These are phyloP conservation scores for Apiotrichum veenhuisii DNA, from an alignment of 1,284 basidiomycete species.

Conservation along the genomic window DNA sequence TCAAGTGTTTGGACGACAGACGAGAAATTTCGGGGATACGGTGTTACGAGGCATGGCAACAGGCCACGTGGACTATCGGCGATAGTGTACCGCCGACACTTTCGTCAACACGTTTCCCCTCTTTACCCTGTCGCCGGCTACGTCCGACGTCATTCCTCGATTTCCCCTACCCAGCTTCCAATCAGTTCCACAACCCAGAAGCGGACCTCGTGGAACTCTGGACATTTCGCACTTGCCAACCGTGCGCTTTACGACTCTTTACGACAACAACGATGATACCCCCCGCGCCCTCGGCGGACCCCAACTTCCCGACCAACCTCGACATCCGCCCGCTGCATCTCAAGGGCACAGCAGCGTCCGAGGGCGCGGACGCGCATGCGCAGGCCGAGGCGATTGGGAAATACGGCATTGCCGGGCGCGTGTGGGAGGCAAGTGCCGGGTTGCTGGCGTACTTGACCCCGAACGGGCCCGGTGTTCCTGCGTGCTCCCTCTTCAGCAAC, in stretches of 20 bases:
- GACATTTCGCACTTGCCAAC: background rate
- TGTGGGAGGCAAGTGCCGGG: slow-evolving; percentile 45
- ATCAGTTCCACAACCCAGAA: too few species aligned
- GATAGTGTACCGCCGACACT: too few species aligned
- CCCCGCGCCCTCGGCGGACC: slow-evolving; percentile 23
- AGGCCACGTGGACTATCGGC: too few species aligned
- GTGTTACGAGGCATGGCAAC: too few species aligned
- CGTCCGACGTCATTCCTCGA: too few species aligned
- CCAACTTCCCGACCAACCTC: slow-evolving; percentile 47
- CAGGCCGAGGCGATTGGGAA: slow-evolving; percentile 33
- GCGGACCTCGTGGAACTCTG: background rate
- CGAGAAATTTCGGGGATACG: too few species aligned
- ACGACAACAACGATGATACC: background rate
- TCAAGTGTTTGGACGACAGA: too few species aligned
- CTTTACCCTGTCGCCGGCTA: too few species aligned
- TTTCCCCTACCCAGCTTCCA: too few species aligned
- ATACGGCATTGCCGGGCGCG: slow-evolving; percentile 47
- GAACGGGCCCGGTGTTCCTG: slow-evolving; percentile 27
- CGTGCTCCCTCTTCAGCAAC: slow-evolving; percentile 35
- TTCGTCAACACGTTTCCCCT: too few species aligned
- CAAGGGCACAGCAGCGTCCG: slow-evolving; percentile 10
- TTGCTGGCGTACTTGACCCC: slow-evolving; percentile 42
- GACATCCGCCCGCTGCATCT: slow-evolving; percentile 36
- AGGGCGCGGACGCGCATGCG: slow-evolving; percentile 19
- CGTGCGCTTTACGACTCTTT: background rate